Percentiles rank a stretch among this genome's conserved stretches.
phyloP scores from a whole-genome alignment of 2,329 filamentous ascomycete species.

The Macrophomina tecta region DNA sequence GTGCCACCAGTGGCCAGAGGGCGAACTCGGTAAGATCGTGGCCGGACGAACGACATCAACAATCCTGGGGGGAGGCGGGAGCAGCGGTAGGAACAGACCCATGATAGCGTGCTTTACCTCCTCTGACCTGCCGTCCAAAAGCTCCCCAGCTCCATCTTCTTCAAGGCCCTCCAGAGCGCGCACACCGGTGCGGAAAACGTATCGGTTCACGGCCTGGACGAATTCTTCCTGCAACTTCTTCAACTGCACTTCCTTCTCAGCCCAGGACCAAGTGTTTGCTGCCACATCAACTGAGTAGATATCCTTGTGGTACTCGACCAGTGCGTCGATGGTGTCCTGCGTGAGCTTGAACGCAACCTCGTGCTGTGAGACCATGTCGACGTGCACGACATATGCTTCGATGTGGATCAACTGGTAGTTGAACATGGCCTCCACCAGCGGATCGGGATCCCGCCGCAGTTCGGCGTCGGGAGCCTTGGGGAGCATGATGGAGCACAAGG shows the following conservation, averaged over 20 bases:
- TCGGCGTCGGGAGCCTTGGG: conserved; percentile 87
- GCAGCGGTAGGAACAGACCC: conserved; percentile 81
- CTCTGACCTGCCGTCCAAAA: conserved; percentile 88
- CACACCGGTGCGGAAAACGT: conserved; percentile 89
- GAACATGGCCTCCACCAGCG: conserved; percentile 83
- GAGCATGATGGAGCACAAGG: conserved; percentile 88
- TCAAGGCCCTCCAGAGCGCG: conserved; percentile 92
- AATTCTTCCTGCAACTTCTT: conserved; percentile 98
- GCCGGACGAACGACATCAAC: conserved; percentile 88
- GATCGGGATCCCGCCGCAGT: conserved; percentile 79
- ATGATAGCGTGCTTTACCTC: conserved; percentile 89
- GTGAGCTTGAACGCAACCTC: conserved; percentile 99
- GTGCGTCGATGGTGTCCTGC: conserved; percentile 86
- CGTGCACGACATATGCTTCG: conserved; percentile 97
- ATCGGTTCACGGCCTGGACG: conserved; percentile 94
- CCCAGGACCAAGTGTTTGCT: conserved; percentile 90
- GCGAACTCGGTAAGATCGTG: conserved; percentile 81
- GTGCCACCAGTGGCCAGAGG: conserved; percentile 73
- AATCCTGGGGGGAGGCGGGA: conserved; percentile 86
- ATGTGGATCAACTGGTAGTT: conserved; percentile 93
- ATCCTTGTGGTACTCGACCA: conserved; percentile 96
- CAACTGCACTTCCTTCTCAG: conserved; percentile 92
- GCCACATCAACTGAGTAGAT: conserved; percentile 90
- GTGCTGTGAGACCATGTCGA: conserved; percentile 97
- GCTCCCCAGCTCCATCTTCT: conserved; percentile 93